These are phyloP conservation scores for Dissophora ornata DNA, from an alignment of 192 early-diverging fungal species.

Conservation along the genomic window DNA sequence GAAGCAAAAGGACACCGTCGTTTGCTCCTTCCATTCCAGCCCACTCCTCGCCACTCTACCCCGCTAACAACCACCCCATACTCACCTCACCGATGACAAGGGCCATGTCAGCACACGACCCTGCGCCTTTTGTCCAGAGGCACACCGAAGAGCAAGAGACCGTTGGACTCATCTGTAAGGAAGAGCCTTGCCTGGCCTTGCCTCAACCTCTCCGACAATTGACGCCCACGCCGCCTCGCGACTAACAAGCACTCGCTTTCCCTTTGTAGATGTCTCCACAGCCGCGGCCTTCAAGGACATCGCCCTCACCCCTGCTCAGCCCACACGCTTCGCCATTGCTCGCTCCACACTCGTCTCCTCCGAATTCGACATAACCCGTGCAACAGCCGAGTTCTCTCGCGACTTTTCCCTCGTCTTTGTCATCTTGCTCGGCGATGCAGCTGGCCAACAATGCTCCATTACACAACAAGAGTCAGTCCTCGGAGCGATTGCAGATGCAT, in stretches of 20 bases:
- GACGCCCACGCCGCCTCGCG: no score
- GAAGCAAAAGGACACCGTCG: no score
- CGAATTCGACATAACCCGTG: constrained; percentile 35
- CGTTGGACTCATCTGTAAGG: constrained; percentile 43
- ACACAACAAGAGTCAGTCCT: constrained; percentile 28
- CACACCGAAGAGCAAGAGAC: constrained; percentile 27
- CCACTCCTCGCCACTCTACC: neutral
- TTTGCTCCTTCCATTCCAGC: neutral
- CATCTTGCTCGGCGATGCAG: constrained; percentile 6
- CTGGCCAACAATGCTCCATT: neutral
- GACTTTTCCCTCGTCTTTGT: constrained; percentile 52
- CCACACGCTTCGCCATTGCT: constrained; percentile 16
- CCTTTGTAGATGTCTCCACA: constrained; percentile 14
- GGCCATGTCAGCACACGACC: constrained; percentile 10
- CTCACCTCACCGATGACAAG: constrained; percentile 40
- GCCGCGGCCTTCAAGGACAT: neutral
- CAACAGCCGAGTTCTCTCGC: constrained; percentile 40
- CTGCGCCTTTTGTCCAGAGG: neutral
- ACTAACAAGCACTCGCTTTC: neutral
- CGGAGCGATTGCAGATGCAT: constrained; percentile 39
- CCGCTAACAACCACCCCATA: neutral
- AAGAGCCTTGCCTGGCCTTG: neutral
- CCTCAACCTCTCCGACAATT: neutral
- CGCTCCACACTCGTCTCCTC: constrained; percentile 22
- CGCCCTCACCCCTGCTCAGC: neutral